Evolutionary conservation across 2,329 filamentous ascomycete species (phyloP).

Genomic region (Cladophialophora carrionii): DNA sequence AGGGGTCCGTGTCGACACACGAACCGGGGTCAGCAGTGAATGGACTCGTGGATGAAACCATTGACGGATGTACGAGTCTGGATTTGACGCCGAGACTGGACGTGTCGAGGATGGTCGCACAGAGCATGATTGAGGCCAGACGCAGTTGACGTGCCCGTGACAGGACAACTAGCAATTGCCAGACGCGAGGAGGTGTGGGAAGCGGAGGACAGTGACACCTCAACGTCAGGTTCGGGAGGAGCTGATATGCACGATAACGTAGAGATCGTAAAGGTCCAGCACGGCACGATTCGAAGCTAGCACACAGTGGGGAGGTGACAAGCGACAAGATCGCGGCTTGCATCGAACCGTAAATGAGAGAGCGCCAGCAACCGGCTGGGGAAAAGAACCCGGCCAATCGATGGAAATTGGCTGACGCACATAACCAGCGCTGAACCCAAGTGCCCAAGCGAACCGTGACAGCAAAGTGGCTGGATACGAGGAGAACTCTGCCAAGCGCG

Average conservation of each 20-base stretch:
- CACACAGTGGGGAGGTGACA: neutral
- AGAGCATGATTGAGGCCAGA: slow-evolving; percentile 2
- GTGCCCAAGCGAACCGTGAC: neutral
- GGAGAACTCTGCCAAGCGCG: neutral
- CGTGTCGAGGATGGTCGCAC: slow-evolving; percentile 4
- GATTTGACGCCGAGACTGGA: slow-evolving; percentile 1
- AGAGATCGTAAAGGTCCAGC: neutral
- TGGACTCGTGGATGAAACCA: neutral
- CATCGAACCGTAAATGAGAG: no score
- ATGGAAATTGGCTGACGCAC: neutral
- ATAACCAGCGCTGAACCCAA: neutral
- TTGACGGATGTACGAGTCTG: slow-evolving; percentile 6
- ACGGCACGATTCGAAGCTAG: neutral
- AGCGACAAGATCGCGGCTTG: neutral
- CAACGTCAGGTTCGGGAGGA: neutral
- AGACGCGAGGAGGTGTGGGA: neutral
- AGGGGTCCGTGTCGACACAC: slow-evolving; percentile 1
- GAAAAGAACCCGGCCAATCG: neutral
- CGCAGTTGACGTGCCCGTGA: neutral
- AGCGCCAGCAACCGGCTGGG: neutral
- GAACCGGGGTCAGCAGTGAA: neutral
- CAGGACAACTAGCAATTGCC: slow-evolving; percentile 6
- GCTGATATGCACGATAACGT: neutral
- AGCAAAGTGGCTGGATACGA: neutral
- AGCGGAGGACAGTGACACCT: neutral